Evolutionary conservation across 1,139 yeast genomes (phyloP), one percentile per base, ranked within the genome.

Genomic region (Saccharomyces uvarum): DNA sequence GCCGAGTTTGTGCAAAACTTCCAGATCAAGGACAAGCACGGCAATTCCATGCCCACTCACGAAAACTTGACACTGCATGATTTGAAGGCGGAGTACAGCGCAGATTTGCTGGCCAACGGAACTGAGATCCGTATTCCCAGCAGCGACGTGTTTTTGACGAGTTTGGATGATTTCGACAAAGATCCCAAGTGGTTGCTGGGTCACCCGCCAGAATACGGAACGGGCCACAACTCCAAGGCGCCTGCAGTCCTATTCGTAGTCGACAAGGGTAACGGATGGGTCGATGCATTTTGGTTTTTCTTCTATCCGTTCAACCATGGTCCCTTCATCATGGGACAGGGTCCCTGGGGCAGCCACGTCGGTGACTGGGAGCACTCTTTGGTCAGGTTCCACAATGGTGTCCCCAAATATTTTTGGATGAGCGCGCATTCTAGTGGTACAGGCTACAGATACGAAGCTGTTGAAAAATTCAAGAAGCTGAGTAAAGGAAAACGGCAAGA

Each of bases 391-490:
- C 79, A 82, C 61, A 78, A 86, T 2, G 96, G 96, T 0, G 73
- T 76, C 56, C 97, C 97, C 0, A 76, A 83, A 9, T 78, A 86
- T 54, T 83, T 90, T 14, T 91, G 97, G 97, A 86, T 91, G 93
- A 85, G 95, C n/a, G 97, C 97, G 0, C 98, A 90, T 70, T 96
- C 97, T 0, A 97, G 97, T 6, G 98, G 98, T 2, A 86, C 90
- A n/a, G 96, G 95, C 0, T 90, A 84, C 68, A 77, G 78, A 60
- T 90, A 83, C 67, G 75, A 80, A 27, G 85, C 88, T 33, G 71
- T 89, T 58, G 96, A 88, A 65, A 86, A 85, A 66, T 77, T 78
- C 55, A 81, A 79, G 51, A 56, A 61, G 24, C 54, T 59, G 49
- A 58, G 56, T 41, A 58, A 57, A n/a, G 52, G 44, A 46, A 9